A percentile compares a stretch with the other conserved stretches of the same genome.
Evolutionary conservation across 202 grass and related monocot genomes (phyloP).

Genomic region (Miscanthus sacchariflorus): DNA sequence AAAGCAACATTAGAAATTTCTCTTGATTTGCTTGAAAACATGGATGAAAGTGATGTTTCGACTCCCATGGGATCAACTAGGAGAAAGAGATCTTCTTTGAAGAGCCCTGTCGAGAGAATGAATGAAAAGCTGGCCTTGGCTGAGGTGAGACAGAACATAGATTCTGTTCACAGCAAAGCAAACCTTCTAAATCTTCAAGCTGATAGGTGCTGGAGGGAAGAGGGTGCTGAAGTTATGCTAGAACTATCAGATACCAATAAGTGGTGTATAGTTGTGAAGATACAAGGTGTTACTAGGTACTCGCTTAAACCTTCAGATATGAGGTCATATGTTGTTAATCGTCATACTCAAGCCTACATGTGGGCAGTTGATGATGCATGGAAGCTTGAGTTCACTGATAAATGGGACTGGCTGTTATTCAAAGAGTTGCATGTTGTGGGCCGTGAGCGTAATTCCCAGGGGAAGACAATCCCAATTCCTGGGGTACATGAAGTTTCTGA

Average conservation of each 20-base stretch:
- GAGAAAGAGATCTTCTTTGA: constrained; percentile 66
- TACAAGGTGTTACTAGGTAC: constrained; percentile 61
- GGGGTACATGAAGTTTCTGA: constrained; percentile 67
- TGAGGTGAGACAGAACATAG: constrained; percentile 83
- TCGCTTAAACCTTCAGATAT: constrained; percentile 73
- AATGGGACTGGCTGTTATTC: constrained; percentile 91
- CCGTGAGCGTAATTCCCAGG: constrained; percentile 63
- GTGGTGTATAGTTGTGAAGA: constrained; percentile 86
- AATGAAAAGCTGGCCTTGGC: constrained; percentile 73
- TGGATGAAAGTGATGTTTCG: constrained; percentile 82
- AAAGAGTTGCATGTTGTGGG: constrained; percentile 87
- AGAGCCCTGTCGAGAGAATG: constrained; percentile 67
- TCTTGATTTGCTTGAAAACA: constrained; percentile 65
- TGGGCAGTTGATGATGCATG: constrained; percentile 84
- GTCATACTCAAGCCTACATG: constrained; percentile 84
- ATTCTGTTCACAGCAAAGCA: constrained; percentile 64
- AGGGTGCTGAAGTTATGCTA: constrained; percentile 71
- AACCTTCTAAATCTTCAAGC: constrained; percentile 72
- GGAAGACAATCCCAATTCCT: constrained; percentile 71
- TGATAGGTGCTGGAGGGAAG: constrained; percentile 91
- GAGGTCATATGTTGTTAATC: constrained; percentile 78
- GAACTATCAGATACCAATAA: constrained; percentile 68
- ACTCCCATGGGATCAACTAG: constrained; percentile 60
- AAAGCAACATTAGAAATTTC: constrained; percentile 65
- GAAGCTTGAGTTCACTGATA: constrained; percentile 89